Percentiles rank a stretch among this genome's conserved stretches.
Evolutionary conservation across 2,329 filamentous ascomycete genomes (phyloP).

Genomic region (Ophiostoma pallidulum): DNA sequence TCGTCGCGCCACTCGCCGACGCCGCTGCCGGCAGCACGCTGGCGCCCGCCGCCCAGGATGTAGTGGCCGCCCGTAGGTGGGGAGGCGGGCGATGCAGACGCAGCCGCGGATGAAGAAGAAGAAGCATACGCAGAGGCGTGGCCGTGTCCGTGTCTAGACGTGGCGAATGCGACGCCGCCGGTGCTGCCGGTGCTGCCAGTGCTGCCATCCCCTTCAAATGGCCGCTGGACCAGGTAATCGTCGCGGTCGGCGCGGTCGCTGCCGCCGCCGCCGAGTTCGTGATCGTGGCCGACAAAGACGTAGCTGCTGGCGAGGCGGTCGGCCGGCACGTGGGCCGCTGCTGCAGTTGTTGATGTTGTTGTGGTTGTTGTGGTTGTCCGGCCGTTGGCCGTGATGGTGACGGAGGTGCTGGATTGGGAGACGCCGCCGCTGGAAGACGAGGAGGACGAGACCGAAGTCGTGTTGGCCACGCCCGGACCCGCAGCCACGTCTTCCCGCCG

Average conservation of each 20-base stretch:
- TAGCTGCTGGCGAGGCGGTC: constrained; percentile 47
- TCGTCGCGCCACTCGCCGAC: constrained; percentile 30
- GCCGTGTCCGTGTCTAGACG: too few relatives aligned
- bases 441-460: background rate
- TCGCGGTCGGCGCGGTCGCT: constrained; percentile 54
- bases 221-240: constrained; percentile 66
- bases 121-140: constrained; percentile 22
- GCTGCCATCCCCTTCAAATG: constrained; percentile 19
- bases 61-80: constrained; percentile 39
- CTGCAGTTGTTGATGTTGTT: background rate
- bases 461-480: background rate
- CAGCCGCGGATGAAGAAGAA: background rate
- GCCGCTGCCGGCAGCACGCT: constrained; percentile 39
- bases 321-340: background rate
- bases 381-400: background rate
- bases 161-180: background rate
- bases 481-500: background rate
- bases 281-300: constrained; percentile 43
- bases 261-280: constrained; percentile 15
- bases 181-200: background rate
- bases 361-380: constrained; percentile 1
- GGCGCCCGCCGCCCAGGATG: constrained; percentile 62
- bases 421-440: background rate
- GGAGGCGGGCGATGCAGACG: too few relatives aligned
- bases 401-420: background rate